Conservation (phyloP, 805 yeast species). For the Lipomyces kockii region DNA sequence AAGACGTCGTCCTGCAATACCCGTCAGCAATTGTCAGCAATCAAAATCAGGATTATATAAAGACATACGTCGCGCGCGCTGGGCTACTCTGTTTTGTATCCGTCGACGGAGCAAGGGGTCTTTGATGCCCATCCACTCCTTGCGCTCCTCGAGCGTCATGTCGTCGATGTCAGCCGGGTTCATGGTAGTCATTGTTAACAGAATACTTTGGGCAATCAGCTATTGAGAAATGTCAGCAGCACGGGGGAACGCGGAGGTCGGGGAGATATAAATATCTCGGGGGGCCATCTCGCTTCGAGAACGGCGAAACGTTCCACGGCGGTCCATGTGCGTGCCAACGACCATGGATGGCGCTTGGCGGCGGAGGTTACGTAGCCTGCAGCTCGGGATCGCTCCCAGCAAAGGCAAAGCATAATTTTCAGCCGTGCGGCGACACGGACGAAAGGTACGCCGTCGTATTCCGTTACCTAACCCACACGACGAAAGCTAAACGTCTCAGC, state of each 20-base stretch:
- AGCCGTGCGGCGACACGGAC: conserved; percentile 3
- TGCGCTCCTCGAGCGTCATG: conserved; percentile 27
- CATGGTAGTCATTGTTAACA: background rate
- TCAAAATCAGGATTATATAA: background rate
- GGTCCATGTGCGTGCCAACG: background rate
- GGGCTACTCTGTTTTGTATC: conserved; percentile 32
- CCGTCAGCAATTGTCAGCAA: background rate
- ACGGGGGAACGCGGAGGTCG: background rate
- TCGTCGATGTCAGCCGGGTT: background rate
- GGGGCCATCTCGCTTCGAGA: background rate
- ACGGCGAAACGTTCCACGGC: background rate
- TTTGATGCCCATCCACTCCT: conserved; percentile 25
- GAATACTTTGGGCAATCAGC: background rate
- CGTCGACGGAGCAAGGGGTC: conserved; percentile 29
- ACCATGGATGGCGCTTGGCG: background rate
- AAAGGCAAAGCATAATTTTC: background rate
- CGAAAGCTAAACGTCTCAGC: background rate
- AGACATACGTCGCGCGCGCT: conserved; percentile 28
- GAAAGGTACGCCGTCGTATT: background rate
- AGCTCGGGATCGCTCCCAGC: background rate
- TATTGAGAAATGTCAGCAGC: no score
- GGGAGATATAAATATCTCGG: background rate
- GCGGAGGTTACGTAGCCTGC: conserved; percentile 1
- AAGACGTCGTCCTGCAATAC: conserved; percentile 21
- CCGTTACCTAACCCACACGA: background rate